Evolutionary conservation across 2,329 filamentous ascomycete genomes (phyloP), one percentile per base, ranked within the genome.

Genomic region (Falciphora oryzae): DNA sequence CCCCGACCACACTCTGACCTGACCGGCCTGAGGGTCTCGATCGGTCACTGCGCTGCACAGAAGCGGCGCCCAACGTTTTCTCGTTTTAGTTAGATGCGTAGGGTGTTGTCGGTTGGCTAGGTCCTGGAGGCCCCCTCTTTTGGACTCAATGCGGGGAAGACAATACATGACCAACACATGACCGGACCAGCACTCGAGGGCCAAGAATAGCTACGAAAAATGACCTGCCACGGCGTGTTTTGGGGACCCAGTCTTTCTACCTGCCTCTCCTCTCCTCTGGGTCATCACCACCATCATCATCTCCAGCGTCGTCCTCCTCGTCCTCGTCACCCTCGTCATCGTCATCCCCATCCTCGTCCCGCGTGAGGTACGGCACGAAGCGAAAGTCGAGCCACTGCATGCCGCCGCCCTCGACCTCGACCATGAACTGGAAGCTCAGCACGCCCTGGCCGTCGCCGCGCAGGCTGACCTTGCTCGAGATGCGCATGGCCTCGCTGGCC

Each of bases 361-460:
- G 90, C 84, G 83, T 81, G 64, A 87, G 80, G 65, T 89, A 88
- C 22, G 92, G 91, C 65, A 96, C 88, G 73, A 95, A 92, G 27
- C 90, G 83, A 75, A 94, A 96, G 75, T 95, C 91, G 29, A 95
- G 82, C 76, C 94, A 96, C 70, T 87, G 91, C 56, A 87, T 80
- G 29, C 82, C 81, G 6, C 85, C 83, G 8, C 85, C 84, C 67
- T 95, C 92, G 57, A 93, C 82, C 73, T 97, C 92, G 22, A 99
- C 89, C 90, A 99, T 95, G 72, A 98, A 97, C 73, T 99, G 95
- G 74, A 98, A 78, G 76, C 92, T 97, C 68, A 99, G 76, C 35
- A 99, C 94, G 0, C 95, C 94, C 73, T 97, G 92, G 2, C 85
- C 83, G 75, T 99, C 95, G 0, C 92, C 89, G 22, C 95, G 84